Evolutionary conservation across 2,329 filamentous ascomycete species (phyloP).

Genomic region (Epichloe festucae): DNA sequence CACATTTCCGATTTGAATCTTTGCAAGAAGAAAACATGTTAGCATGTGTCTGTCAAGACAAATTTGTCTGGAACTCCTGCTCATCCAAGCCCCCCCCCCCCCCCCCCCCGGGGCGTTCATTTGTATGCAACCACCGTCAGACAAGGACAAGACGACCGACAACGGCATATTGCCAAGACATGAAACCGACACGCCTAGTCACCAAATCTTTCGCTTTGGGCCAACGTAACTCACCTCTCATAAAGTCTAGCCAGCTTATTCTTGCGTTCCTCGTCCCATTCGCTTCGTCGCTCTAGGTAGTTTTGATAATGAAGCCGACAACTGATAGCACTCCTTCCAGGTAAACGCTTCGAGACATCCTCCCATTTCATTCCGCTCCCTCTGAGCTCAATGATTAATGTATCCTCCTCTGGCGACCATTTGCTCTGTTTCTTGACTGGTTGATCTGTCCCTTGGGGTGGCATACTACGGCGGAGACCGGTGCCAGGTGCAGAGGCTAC

Average conservation of each 20-base stretch:
- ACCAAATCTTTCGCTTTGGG: not conserved
- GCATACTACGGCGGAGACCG: conserved; percentile 20
- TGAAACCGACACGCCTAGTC: not conserved
- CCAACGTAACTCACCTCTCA: conserved; percentile 56
- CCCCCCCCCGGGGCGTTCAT: too few relatives aligned
- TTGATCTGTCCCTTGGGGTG: conserved; percentile 43
- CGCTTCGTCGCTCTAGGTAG: conserved; percentile 81
- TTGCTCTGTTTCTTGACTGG: conserved; percentile 93
- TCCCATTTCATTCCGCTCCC: conserved; percentile 97
- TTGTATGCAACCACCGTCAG: too few relatives aligned
- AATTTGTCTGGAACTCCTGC: not conserved
- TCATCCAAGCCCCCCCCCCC: too few relatives aligned
- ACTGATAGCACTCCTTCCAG: conserved; percentile 84
- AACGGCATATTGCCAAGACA: too few relatives aligned
- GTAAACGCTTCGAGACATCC: conserved; percentile 84
- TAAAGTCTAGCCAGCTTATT: conserved; percentile 92
- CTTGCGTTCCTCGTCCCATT: conserved; percentile 96
- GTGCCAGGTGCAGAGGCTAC: conserved; percentile 21
- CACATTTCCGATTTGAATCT: conserved; percentile 99
- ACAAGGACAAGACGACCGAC: too few relatives aligned
- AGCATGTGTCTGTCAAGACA: not conserved
- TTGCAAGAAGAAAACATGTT: not conserved
- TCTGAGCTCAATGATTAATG: conserved; percentile 83
- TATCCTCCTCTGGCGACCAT: conserved; percentile 88
- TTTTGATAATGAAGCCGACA: conserved; percentile 95